Conservation (phyloP, 2,329 filamentous ascomycete species). For the Plectosphaerella cucumerina region DNA sequence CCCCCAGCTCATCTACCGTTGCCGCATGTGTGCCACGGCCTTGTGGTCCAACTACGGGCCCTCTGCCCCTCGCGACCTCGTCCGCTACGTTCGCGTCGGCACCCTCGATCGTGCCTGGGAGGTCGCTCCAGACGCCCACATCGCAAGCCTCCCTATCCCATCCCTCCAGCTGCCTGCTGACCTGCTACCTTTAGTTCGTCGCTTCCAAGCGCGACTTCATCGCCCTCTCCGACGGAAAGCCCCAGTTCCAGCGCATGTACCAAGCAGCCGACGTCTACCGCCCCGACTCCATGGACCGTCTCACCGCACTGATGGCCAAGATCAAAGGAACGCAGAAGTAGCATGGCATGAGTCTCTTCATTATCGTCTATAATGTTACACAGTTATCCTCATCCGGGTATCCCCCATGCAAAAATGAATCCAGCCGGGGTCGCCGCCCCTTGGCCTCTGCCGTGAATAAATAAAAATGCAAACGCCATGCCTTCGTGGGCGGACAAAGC, state of each 20-base stretch:
- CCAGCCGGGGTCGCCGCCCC: too few species aligned
- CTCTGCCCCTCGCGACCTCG: constrained; percentile 14
- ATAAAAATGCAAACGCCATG: not conserved
- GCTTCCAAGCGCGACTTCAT: constrained; percentile 34
- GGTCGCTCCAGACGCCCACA: constrained; percentile 40
- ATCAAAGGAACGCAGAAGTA: constrained; percentile 7
- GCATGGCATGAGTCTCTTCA: not conserved
- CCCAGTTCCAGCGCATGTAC: constrained; percentile 32
- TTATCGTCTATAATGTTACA: too few species aligned
- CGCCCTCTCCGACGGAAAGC: constrained; percentile 27
- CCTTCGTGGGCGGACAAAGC: too few species aligned
- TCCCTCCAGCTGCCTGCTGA: too few species aligned
- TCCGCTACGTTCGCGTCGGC: constrained; percentile 36
- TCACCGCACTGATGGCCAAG: constrained; percentile 16
- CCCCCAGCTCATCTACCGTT: constrained; percentile 36
- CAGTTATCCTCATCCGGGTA: too few species aligned
- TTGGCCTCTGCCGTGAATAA: not conserved
- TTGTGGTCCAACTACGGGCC: constrained; percentile 38
- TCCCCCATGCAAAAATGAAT: too few species aligned
- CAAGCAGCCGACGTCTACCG: constrained; percentile 25
- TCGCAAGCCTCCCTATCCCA: constrained; percentile 11
- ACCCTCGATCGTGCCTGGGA: constrained; percentile 35
- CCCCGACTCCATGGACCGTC: constrained; percentile 25
- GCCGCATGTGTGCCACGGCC: constrained; percentile 33
- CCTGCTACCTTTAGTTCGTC: constrained; percentile 19